Evolutionary conservation across 163 green algal species (phyloP).

Genomic region (Chloroidium sp.): DNA sequence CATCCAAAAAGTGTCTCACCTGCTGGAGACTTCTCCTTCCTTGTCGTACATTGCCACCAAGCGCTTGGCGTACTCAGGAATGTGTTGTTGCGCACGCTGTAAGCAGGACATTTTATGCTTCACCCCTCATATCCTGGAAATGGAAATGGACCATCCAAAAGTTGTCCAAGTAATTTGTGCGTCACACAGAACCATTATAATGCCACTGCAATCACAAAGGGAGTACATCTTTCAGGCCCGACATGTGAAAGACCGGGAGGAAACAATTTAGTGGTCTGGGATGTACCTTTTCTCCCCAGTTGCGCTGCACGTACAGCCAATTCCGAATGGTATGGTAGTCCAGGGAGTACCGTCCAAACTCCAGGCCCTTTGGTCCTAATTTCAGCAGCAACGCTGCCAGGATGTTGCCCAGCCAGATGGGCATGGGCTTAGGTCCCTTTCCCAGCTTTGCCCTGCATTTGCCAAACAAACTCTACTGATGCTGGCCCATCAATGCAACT

Average conservation of each 20-base stretch:
- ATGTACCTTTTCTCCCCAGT: constrained; percentile 29
- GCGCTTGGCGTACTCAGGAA: constrained; percentile 68
- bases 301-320: constrained; percentile 83
- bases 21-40: constrained; percentile 29
- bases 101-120: background rate
- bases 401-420: constrained; percentile 75
- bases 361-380: constrained; percentile 83
- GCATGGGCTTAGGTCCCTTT: constrained; percentile 59
- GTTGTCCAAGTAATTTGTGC: too few relatives aligned
- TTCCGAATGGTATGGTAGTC: constrained; percentile 98
- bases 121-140: too few relatives aligned
- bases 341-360: constrained; percentile 89
- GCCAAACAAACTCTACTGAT: background rate
- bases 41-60: constrained; percentile 76
- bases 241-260: too few relatives aligned
- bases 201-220: too few relatives aligned
- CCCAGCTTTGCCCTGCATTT: constrained; percentile 70
- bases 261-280: too few relatives aligned
- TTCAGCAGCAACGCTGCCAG: constrained; percentile 77
- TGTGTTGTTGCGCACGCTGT: constrained; percentile 49
- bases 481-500: background rate
- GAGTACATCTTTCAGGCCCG: too few relatives aligned
- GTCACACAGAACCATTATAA: too few relatives aligned
- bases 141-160: too few relatives aligned
- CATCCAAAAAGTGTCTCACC: background rate